Evolutionary conservation across 495 filamentous ascomycete species (phyloP).

Genomic region (Stereocaulon alpinum): DNA sequence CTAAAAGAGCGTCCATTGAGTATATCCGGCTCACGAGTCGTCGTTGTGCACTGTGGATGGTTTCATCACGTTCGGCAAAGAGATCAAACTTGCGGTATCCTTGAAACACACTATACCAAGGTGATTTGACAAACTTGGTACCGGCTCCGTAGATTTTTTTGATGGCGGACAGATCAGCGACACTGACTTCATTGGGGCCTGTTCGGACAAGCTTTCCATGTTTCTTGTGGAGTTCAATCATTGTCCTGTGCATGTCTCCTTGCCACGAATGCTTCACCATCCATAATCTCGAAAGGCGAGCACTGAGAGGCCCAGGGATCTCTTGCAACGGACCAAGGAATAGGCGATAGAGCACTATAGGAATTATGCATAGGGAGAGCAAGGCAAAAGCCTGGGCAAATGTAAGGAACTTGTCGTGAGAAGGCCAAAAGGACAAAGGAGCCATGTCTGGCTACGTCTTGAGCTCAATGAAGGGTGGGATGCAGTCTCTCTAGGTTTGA

Average conservation of each 20-base stretch:
- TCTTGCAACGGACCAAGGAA: constrained; percentile 24
- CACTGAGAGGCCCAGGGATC: constrained; percentile 31
- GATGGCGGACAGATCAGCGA: constrained; percentile 30
- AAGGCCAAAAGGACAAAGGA: background rate
- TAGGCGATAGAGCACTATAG: constrained; percentile 19
- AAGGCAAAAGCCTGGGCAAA: background rate
- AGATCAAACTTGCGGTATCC: constrained; percentile 29
- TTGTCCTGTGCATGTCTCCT: constrained; percentile 40
- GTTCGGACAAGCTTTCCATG: constrained; percentile 52
- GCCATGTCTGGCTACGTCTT: background rate
- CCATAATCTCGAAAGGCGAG: constrained; percentile 37
- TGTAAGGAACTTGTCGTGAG: background rate
- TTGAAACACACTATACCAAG: constrained; percentile 29
- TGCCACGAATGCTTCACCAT: constrained; percentile 42
- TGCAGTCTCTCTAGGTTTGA: no score
- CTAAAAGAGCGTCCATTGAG: constrained; percentile 25
- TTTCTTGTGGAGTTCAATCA: constrained; percentile 43
- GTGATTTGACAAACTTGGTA: constrained; percentile 26
- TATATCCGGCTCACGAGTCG: constrained; percentile 25
- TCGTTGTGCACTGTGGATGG: constrained; percentile 24
- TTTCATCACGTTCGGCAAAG: constrained; percentile 27
- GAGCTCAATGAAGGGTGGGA: no score
- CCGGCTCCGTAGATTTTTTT: constrained; percentile 28
- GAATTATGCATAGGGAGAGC: constrained; percentile 13
- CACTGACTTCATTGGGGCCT: constrained; percentile 51